Evolutionary conservation across 179 eudicot species (phyloP).

Genomic region (Beta macrorhiza): DNA sequence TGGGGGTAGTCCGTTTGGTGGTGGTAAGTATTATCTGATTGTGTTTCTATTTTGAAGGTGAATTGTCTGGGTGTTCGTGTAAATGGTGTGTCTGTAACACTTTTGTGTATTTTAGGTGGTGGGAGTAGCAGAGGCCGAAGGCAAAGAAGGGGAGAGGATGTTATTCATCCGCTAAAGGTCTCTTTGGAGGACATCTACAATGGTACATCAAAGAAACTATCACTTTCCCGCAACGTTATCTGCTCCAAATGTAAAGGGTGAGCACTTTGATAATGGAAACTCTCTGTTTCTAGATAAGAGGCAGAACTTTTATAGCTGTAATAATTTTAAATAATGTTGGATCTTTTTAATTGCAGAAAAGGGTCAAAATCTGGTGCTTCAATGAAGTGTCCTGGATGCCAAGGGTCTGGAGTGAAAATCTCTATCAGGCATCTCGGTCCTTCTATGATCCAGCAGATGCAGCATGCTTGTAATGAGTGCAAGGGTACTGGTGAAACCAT

Average conservation of each 20-base stretch:
- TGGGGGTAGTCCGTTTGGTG: slow-evolving; percentile 44
- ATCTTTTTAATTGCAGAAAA: slow-evolving; percentile 34
- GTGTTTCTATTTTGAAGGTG: not conserved
- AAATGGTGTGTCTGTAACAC: not conserved
- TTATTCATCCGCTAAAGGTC: slow-evolving; percentile 38
- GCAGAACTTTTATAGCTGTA: not conserved
- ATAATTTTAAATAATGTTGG: not conserved
- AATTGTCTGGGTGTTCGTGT: not conserved
- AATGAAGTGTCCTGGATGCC: slow-evolving; percentile 56
- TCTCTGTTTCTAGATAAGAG: not conserved
- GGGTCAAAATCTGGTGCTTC: slow-evolving; percentile 73
- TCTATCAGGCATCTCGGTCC: slow-evolving; percentile 63
- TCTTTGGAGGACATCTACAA: slow-evolving; percentile 40
- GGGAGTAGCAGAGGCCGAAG: slow-evolving; percentile 41
- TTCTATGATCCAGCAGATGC: slow-evolving; percentile 64
- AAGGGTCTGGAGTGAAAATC: slow-evolving; percentile 61
- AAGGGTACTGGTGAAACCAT: slow-evolving; percentile 66
- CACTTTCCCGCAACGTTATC: slow-evolving; percentile 44
- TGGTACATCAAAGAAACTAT: slow-evolving; percentile 43
- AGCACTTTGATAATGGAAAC: not conserved
- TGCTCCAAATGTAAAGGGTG: slow-evolving; percentile 51
- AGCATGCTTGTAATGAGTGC: slow-evolving; percentile 64
- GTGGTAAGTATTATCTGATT: not conserved
- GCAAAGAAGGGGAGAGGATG: slow-evolving; percentile 47
- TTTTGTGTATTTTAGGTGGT: slow-evolving; percentile 20